Conservation (phyloP, 345 rosid genomes). For the Citrus australasica region DNA sequence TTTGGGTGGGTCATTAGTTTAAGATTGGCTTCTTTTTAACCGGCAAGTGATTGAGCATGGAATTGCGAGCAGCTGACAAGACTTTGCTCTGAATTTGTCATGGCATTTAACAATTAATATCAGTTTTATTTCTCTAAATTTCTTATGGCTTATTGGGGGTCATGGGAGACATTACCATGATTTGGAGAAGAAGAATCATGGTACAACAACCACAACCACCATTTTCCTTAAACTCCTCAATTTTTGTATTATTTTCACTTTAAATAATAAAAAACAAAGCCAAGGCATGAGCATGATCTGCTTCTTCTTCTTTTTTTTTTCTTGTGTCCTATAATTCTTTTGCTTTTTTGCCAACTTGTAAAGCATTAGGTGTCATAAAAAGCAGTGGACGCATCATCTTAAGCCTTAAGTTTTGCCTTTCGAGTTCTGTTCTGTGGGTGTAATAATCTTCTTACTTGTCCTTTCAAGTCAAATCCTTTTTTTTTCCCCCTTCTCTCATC, state of each 20-base stretch:
- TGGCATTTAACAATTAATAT: not conserved
- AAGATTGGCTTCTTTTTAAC: conserved; percentile 35
- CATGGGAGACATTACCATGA: conserved; percentile 29
- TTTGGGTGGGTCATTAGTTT: not conserved
- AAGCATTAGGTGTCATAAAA: not conserved
- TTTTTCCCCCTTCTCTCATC: not conserved
- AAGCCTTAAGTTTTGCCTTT: not conserved
- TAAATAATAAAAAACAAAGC: not conserved
- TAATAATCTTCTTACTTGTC: not conserved
- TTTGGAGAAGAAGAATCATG: conserved; percentile 27
- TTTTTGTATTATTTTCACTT: not conserved
- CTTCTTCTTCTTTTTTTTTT: not conserved
- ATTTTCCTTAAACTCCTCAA: conserved; percentile 1
- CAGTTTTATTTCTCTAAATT: too few species aligned
- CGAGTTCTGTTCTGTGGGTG: not conserved
- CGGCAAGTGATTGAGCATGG: conserved; percentile 37
- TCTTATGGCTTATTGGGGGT: not conserved
- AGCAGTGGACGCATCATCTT: not conserved
- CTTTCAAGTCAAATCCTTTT: not conserved
- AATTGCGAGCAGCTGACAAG: conserved; percentile 10
- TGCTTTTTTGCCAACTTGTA: not conserved
- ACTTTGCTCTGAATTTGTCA: not conserved
- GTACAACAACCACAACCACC: conserved; percentile 13
- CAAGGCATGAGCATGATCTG: not conserved
- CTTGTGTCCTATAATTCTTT: not conserved